Evolutionary conservation across 345 rosid species (phyloP), one percentile per base, ranked within the genome.

Genomic region (Eucalyptus camaldulensis): DNA sequence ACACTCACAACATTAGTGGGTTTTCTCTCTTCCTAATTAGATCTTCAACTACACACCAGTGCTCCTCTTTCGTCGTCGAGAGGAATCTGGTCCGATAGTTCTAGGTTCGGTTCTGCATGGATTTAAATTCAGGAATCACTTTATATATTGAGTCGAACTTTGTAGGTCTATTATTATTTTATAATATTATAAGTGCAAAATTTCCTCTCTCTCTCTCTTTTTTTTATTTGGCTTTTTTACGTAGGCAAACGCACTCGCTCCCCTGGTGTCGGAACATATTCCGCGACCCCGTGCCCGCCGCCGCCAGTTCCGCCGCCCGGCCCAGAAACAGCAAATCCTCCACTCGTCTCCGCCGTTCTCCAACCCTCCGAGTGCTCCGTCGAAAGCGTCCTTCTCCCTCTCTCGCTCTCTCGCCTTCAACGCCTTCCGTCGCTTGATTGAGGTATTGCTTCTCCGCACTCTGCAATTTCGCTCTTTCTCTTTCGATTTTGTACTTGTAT

Each of bases 101-200:
- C 7, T 3, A 58, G 31, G 4, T 3, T 56, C 13, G 12, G 13
- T 12, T 56, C 58, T 21, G 10, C 2, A 53, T 7, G 56, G 1
- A 4, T 53, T 0, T 53, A 53, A 53, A 8, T 53, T 53, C 5
- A 19, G 9, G 10, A 53, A 53, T 4, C 25, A 1, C 2, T 0
- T 53, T 19, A 19, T 19, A 53, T 3, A 3, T 1, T 53, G 24
- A 53, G 25, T 21, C 2, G 4, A 53, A 53, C 4, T 53, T 53
- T 53, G 0, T 53, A 53, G 25, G 25, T 53, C 5, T 24, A 25
- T 56, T 10, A 56, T 24, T 56, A 4, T 56, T 24, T 56, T 24
- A 24, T 27, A 13, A 60, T 60, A 27, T 27, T 27, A 60, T 60
- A 27, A 60, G 69, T 13, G 4, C 69, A 29, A 56, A 56, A 60